A percentile compares a stretch with the other conserved stretches of the same genome.
Conservation (phyloP, 257 asterid genomes). For the Fraxinus anomala region DNA sequence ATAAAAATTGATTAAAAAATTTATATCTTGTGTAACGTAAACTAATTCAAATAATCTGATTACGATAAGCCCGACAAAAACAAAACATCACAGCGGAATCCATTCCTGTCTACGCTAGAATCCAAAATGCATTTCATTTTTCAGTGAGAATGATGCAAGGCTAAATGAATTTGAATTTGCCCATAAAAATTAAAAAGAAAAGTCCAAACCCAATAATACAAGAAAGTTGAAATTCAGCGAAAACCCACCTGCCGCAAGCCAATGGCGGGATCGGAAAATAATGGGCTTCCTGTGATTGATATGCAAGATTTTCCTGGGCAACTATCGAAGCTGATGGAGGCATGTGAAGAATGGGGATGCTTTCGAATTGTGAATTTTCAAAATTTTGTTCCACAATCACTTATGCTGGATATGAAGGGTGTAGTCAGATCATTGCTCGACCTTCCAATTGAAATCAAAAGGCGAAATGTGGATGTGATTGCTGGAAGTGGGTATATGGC, state of each 20-base stretch:
- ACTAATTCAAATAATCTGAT: neutral
- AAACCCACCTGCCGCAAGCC: neutral
- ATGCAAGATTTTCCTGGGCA: constrained; percentile 37
- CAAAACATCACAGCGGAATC: neutral
- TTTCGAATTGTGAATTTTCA: constrained; percentile 38
- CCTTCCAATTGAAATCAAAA: constrained; percentile 53
- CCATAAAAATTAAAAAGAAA: neutral
- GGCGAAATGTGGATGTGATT: constrained; percentile 44
- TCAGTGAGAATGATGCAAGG: neutral
- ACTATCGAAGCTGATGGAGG: constrained; percentile 29
- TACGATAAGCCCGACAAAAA: neutral
- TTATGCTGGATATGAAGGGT: constrained; percentile 56
- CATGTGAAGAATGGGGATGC: constrained; percentile 51
- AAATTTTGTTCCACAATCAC: constrained; percentile 33
- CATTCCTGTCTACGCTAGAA: neutral
- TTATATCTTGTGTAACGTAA: too few relatives aligned
- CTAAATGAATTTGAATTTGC: neutral
- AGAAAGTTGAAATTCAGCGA: neutral
- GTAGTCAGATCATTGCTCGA: constrained; percentile 48
- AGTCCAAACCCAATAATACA: neutral
- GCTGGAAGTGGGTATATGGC: constrained; percentile 53
- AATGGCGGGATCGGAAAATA: constrained; percentile 16
- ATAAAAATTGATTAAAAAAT: too few relatives aligned
- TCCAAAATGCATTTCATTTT: neutral
- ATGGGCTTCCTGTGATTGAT: constrained; percentile 21